phyloP scores from a whole-genome alignment of 1,139 yeast genomes.

The Suhomyces atakaporum region DNA sequence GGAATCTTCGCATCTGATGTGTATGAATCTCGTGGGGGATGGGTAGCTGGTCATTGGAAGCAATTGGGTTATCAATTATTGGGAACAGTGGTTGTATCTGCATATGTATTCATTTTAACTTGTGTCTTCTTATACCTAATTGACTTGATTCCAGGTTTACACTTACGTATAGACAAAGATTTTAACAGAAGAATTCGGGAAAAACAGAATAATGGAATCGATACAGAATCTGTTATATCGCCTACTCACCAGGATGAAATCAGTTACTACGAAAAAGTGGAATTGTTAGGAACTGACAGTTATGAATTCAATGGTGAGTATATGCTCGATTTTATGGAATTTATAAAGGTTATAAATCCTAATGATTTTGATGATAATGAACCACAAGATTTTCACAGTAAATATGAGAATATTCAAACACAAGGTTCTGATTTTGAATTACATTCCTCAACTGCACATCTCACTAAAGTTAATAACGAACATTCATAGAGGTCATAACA shows the following conservation, averaged over 20 bases:
- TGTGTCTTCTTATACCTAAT: slow-evolving; percentile 42
- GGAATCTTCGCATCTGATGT: slow-evolving; percentile 43
- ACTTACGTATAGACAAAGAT: slow-evolving; percentile 47
- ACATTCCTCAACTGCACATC: slow-evolving; percentile 16
- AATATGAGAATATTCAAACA: slow-evolving; percentile 10
- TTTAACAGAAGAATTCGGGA: slow-evolving; percentile 38
- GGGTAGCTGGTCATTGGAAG: slow-evolving; percentile 49
- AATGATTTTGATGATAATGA: slow-evolving; percentile 37
- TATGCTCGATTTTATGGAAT: slow-evolving; percentile 50
- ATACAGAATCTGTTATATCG: slow-evolving; percentile 23
- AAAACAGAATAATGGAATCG: slow-evolving; percentile 13
- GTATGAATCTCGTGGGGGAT: slow-evolving; percentile 46
- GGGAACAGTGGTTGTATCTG: slow-evolving; percentile 44
- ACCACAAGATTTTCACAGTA: slow-evolving; percentile 8
- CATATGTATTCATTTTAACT: slow-evolving; percentile 40
- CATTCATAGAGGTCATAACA: neutral
- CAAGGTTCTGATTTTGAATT: slow-evolving; percentile 22
- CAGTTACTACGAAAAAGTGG: slow-evolving; percentile 33
- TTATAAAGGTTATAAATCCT: slow-evolving; percentile 44
- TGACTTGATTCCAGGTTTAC: slow-evolving; percentile 49
- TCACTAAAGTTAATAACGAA: slow-evolving; percentile 8
- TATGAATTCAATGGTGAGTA: slow-evolving; percentile 57
- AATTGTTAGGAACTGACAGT: slow-evolving; percentile 51
- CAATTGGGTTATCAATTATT: slow-evolving; percentile 53
- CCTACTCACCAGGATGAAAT: slow-evolving; percentile 17